Evolutionary conservation across 2,329 filamentous ascomycete genomes (phyloP).

Genomic region (Scorias spongiosa): DNA sequence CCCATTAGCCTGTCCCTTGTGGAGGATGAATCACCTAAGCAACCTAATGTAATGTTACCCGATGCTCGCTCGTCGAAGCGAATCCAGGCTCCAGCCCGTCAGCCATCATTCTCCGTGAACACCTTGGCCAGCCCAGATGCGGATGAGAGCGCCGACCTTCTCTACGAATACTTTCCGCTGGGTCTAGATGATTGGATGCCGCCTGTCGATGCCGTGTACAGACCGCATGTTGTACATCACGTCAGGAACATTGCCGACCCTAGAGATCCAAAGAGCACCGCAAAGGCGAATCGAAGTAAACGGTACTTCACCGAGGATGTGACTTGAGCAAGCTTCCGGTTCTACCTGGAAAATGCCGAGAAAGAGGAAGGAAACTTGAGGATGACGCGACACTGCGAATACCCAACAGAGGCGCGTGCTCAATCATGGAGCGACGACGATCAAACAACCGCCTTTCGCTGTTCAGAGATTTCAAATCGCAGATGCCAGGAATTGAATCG

Average conservation of each 20-base stretch:
- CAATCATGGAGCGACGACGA: too few relatives aligned
- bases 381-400: too few relatives aligned
- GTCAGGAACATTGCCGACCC: slow-evolving; percentile 40
- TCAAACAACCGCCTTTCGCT: too few relatives aligned
- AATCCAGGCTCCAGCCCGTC: slow-evolving; percentile 21
- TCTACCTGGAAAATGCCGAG: too few relatives aligned
- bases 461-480: too few relatives aligned
- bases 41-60: slow-evolving; percentile 18
- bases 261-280: slow-evolving; percentile 23
- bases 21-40: slow-evolving; percentile 36
- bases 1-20: slow-evolving; percentile 41
- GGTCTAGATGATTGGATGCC: slow-evolving; percentile 87
- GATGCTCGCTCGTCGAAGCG: slow-evolving; percentile 11
- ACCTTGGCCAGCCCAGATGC: slow-evolving; percentile 40
- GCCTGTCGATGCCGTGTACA: slow-evolving; percentile 76
- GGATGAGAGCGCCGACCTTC: slow-evolving; percentile 61
- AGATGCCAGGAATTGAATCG: too few relatives aligned
- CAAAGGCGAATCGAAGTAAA: slow-evolving; percentile 25
- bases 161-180: slow-evolving; percentile 89
- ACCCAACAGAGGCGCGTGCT: too few relatives aligned
- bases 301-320: slow-evolving; percentile 34
- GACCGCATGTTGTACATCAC: slow-evolving; percentile 88
- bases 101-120: slow-evolving; percentile 31
- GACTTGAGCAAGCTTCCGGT: slow-evolving; percentile 8
- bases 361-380: too few relatives aligned